Base-by-base conservation (phyloP, 305 asterid species). In the Rubia balearica region DNA sequence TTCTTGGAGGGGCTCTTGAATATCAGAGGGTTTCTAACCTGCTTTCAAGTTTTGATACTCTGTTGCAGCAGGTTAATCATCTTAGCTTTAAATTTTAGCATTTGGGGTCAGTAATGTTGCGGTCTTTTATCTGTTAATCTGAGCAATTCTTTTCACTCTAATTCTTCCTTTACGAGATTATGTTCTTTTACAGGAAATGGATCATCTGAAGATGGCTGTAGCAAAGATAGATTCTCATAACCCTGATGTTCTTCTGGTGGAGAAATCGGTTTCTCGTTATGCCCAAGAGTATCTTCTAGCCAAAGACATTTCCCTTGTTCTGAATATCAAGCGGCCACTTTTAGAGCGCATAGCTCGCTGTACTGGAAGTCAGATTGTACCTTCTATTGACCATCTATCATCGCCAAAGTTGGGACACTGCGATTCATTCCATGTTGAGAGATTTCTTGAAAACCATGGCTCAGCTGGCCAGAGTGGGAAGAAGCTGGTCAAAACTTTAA, bases 151-250 rank as follows among this genome's bases (percentile, higher is more conserved):
- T 61, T 19, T 56, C 38, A 11, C 57, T 16, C 67, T 38, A 24
- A 62, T 36, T 7, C 40, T 51, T 46, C 71, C 19, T 83, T 80
- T 70, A 59, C 70, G 72, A 61, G 65, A 68, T 68, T 75, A 75
- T 57, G 12, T 27, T 73, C 75, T 66, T 68, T 75, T 77, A 61
- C 86, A 94, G 98, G 99, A 94, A 81, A 94, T 87, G 97, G 99
- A 94, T 86, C 98, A 94, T 91, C 91, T 94, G 73, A 94, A 94
- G 87, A 94, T 94, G 99, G 97, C 98, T 76, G 96, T 94, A 71
- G 92, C 99, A 56, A 94, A 87, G 83, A 91, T 94, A 70, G 92
- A 82, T 82, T 91, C 89, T 46, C 98, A 91, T 62, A 82, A 83
- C 67, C 99, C 99, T 63, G 86, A 88, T 82, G 84, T 94, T 77